Base-by-base conservation (phyloP, 768 basidiomycete genomes). In the Russula vinacea region DNA sequence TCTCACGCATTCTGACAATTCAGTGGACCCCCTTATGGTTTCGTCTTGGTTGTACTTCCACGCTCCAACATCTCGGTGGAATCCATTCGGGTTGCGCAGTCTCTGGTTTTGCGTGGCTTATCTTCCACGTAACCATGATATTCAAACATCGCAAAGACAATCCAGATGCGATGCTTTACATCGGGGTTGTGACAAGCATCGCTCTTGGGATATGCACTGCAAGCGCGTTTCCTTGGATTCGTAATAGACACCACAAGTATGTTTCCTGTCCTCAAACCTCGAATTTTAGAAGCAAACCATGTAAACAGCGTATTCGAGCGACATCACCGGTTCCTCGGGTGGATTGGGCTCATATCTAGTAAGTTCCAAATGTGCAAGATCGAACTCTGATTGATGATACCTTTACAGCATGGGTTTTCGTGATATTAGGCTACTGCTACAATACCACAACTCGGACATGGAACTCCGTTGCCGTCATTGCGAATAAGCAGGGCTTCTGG, bases 181-280 rank as follows among this genome's bases (percentile, higher is more conserved):
- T 86, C 67, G 88, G 88, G 32, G 77, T 87, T 39, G 69, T 87
- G 40, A 86, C 86, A 9, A 79, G 81, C 67, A 62, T 87, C 9
- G 74, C 79, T 4, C 78, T 90, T 47, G 76, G 84, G 63, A 73
- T 87, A 62, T 85, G 83, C 51, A 80, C 86, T 47, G 71, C 81
- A 50, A 84, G 87, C 49, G 89, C 88, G 14, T 81, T 90, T 71
- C 90, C 89, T 33, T 90, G 88, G 87, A 82, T 92, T 52, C 80
- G 90, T 67, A 90, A 90, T 69, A 84, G 83, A 13, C 87, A 90
- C 68, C 89, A 91, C 78, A 90, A 90, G 89, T 89, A 72, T 70
- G 83, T 74, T 65, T 52, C 26, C 16, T 44, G 17, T 32, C 44
- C 19, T 44, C 22, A 22, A 50, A 9, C 11, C 13, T 51, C 32